Conservation (phyloP, 805 yeast species). For the Nakazawaea pomicola region DNA sequence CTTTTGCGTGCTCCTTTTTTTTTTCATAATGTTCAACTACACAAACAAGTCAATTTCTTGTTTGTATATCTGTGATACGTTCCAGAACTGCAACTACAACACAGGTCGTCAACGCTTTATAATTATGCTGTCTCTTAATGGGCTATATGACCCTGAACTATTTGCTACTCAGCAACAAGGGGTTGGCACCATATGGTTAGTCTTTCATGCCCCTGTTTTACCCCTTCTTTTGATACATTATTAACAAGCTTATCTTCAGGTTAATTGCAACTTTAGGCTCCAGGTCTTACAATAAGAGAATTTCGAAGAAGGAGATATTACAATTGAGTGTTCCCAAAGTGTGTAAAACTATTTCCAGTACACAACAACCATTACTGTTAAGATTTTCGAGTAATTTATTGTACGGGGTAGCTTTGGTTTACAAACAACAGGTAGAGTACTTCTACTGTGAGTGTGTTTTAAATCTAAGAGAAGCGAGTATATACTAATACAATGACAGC, state of each 20-base stretch:
- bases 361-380: slow-evolving; percentile 19
- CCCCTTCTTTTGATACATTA: too few species aligned
- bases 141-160: not conserved
- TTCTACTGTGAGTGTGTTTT: slow-evolving; percentile 27
- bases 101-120: too few species aligned
- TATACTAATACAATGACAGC: too few species aligned
- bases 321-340: slow-evolving; percentile 36
- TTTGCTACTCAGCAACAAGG: slow-evolving; percentile 16
- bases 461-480: too few species aligned
- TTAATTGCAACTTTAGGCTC: slow-evolving; percentile 26
- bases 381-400: slow-evolving; percentile 38
- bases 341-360: slow-evolving; percentile 27
- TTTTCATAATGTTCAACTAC: not conserved
- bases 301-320: slow-evolving; percentile 26
- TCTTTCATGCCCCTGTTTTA: not conserved
- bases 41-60: too few species aligned
- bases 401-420: slow-evolving; percentile 43
- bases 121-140: not conserved
- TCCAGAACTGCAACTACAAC: too few species aligned
- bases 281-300: slow-evolving; percentile 18
- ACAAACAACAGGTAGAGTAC: slow-evolving; percentile 43
- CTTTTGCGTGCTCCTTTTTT: too few species aligned
- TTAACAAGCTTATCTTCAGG: slow-evolving; percentile 18
- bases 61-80: too few species aligned
- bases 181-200: slow-evolving; percentile 25